Evolutionary conservation across 106 monocot species (phyloP), one percentile per base, ranked within the genome.

Genomic region (Alisma plantagoaquatica): DNA sequence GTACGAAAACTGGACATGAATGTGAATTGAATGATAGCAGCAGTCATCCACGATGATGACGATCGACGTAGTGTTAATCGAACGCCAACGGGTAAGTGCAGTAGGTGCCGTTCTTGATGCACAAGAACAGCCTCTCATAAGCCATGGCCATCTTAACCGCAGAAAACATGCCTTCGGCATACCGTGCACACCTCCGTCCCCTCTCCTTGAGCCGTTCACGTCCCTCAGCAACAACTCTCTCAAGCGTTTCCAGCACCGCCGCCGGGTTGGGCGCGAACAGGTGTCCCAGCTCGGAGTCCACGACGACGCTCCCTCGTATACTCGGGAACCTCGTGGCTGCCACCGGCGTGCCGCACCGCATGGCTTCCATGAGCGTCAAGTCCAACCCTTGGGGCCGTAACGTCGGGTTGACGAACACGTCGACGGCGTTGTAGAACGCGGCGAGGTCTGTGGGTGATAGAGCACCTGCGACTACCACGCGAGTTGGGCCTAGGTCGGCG

Each of bases 281-380:
- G 65, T 66, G 62, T 33, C 98, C 98, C 18, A 90, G 81, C 72
- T 86, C 98, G 3, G 68, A 71, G 15, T 86, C 72, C 32, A 99
- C 90, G 4, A 86, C 72, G 2, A 99, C 54, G 50, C 75, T 90
- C 31, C 82, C 86, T 35, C 82, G 90, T 10, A 99, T 90, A 69
- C 98, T 90, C 31, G 90, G 82, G 33, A 90, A 82, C 79, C 82
- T 63, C 49, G 90, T 99, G 10, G 86, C 85, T 69, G 70, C 64
- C 56, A 90, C 74, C 54, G 90, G 72, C 57, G 56, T 90, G 29
- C 79, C 90, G 59, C 98, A 99, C 79, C 73, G 85, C 98, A 99
- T 99, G 16, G 98, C 98, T 77, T 99, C 90, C 90, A 99, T 99
- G 54, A 90, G 46, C 44, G 90, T 99, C 56, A 90, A 48, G 54